Conservation (phyloP, 2,329 filamentous ascomycete species). For the Cladobotryum mycophilum region DNA sequence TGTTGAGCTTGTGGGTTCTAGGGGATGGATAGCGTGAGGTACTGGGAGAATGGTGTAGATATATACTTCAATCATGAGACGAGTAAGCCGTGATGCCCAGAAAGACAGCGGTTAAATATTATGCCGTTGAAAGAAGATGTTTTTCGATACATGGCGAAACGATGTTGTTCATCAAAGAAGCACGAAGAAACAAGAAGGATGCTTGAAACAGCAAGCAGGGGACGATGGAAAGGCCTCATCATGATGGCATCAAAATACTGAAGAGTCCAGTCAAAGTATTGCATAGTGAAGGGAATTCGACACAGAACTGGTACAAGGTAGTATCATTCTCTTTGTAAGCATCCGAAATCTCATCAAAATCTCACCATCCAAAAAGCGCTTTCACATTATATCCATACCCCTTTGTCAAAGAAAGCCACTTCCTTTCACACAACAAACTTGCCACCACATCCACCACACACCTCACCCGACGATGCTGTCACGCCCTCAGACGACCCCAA, state of each 20-base stretch:
- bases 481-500: slow-evolving; percentile 21
- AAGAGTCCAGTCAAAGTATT: too few species aligned
- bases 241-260: too few species aligned
- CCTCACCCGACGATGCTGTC: slow-evolving; percentile 27
- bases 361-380: background rate
- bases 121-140: too few species aligned
- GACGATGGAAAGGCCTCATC: too few species aligned
- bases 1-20: background rate
- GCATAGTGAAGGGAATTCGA: too few species aligned
- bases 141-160: too few species aligned
- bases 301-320: background rate
- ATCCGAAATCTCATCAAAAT: background rate
- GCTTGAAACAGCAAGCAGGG: too few species aligned
- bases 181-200: too few species aligned
- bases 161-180: too few species aligned
- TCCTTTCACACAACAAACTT: slow-evolving; percentile 33
- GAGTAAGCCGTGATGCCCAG: too few species aligned
- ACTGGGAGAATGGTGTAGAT: background rate
- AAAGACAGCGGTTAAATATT: too few species aligned
- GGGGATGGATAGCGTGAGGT: background rate
- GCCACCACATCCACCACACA: slow-evolving; percentile 36
- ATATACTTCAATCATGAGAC: background rate
- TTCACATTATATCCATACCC: background rate
- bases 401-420: background rate
- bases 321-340: background rate